Percentiles rank a stretch among this genome's conserved stretches.
These are phyloP conservation scores for Colletotrichum tropicale DNA, from an alignment of 2,329 filamentous ascomycete genomes.

Conservation along the genomic window DNA sequence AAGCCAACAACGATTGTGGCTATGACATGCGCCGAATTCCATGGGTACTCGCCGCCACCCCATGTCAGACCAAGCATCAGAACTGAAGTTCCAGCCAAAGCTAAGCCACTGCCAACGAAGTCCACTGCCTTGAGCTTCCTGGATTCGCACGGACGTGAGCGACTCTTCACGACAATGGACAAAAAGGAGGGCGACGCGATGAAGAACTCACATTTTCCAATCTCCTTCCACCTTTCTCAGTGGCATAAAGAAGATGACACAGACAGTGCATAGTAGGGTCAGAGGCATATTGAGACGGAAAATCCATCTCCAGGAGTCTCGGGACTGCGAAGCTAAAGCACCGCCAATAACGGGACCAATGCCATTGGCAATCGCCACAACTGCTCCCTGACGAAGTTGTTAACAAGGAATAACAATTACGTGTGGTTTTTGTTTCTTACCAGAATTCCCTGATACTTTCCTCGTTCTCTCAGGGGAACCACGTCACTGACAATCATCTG, in stretches of 20 bases:
- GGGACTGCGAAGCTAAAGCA: constrained; percentile 47
- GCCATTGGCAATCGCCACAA: constrained; percentile 58
- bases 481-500: constrained; percentile 55
- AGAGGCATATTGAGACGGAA: constrained; percentile 59
- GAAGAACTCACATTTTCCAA: constrained; percentile 45
- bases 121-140: constrained; percentile 56
- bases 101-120: constrained; percentile 33
- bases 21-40: constrained; percentile 60
- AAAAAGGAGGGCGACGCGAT: not conserved
- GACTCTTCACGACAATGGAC: not conserved
- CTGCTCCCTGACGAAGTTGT: constrained; percentile 38
- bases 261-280: constrained; percentile 48
- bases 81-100: constrained; percentile 49
- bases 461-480: constrained; percentile 49
- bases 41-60: constrained; percentile 63
- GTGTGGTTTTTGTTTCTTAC: constrained; percentile 27
- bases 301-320: constrained; percentile 57
- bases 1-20: constrained; percentile 56
- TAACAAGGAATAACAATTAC: not conserved
- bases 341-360: constrained; percentile 61
- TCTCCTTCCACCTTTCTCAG: constrained; percentile 57
- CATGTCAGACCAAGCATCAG: constrained; percentile 59
- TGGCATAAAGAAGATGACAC: constrained; percentile 61
- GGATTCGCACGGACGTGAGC: not conserved
- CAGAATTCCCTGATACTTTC: constrained; percentile 43